Conservation (phyloP, 1,284 basidiomycete species). For the Malassezia japonica region DNA sequence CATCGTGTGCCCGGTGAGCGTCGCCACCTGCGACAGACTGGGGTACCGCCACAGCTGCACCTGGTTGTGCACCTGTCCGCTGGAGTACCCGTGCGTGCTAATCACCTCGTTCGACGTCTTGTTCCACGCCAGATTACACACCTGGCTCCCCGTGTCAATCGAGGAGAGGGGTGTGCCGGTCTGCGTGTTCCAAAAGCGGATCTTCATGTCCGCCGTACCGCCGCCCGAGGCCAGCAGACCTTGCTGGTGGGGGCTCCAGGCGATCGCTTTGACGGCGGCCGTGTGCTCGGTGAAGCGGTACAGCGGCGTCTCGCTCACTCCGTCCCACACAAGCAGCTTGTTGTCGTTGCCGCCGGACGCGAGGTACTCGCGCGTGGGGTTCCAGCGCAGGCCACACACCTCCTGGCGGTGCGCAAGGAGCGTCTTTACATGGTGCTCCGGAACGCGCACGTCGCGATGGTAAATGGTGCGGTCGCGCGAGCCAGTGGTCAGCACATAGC, state of each 20-base stretch:
- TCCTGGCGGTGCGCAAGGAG: conserved; percentile 82
- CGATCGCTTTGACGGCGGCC: conserved; percentile 92
- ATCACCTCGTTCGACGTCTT: conserved; percentile 87
- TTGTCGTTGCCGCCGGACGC: conserved; percentile 98
- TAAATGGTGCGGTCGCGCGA: conserved; percentile 82
- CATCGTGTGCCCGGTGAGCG: conserved; percentile 82
- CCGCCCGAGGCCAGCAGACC: conserved; percentile 92
- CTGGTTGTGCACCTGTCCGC: conserved; percentile 86
- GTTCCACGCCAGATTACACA: conserved; percentile 96
- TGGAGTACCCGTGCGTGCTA: conserved; percentile 93
- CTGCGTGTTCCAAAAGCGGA: conserved; percentile 90
- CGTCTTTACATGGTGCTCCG: conserved; percentile 63
- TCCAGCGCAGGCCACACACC: conserved; percentile 93
- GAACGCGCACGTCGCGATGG: conserved; percentile 76
- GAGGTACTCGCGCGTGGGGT: conserved; percentile 62
- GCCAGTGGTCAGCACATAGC: conserved; percentile 76
- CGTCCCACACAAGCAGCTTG: conserved; percentile 93
- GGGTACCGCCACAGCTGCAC: conserved; percentile 98
- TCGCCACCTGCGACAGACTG: conserved; percentile 61
- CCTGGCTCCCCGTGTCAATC: conserved; percentile 50
- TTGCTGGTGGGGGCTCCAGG: conserved; percentile 90
- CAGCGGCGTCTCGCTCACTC: conserved; percentile 55
- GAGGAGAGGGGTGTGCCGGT: conserved; percentile 66
- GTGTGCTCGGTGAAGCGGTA: conserved; percentile 94
- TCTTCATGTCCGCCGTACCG: conserved; percentile 90